Percentiles rank a stretch among this genome's conserved stretches.
Conservation (phyloP, 2,329 filamentous ascomycete genomes). For the Cylindrodendrum hubeiense region DNA sequence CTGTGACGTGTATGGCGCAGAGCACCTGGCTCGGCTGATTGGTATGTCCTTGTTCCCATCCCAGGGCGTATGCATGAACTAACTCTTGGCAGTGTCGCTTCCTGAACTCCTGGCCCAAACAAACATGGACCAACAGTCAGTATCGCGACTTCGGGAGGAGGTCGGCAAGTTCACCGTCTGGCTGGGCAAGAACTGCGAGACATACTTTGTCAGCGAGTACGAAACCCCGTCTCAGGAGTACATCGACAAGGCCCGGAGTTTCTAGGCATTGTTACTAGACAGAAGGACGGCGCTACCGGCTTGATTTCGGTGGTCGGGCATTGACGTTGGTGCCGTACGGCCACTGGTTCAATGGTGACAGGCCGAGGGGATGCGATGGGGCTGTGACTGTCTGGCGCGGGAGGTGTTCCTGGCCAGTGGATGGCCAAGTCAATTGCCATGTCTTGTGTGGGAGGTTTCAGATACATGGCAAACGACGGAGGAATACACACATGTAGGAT, state of each 20-base stretch:
- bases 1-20: conserved; percentile 89
- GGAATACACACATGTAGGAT: conserved; percentile 36
- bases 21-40: conserved; percentile 90
- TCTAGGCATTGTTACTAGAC: conserved; percentile 53
- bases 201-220: conserved; percentile 84
- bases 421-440: background rate
- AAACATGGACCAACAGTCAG: conserved; percentile 95
- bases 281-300: background rate
- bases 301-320: background rate
- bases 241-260: conserved; percentile 72
- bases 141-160: conserved; percentile 89
- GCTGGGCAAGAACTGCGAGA: conserved; percentile 81
- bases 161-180: conserved; percentile 87
- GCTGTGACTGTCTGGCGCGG: background rate
- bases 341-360: background rate
- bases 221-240: conserved; percentile 80
- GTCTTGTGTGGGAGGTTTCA: background rate
- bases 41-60: conserved; percentile 66
- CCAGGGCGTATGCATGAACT: background rate
- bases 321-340: background rate
- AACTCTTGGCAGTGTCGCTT: conserved; percentile 75
- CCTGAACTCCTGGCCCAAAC: conserved; percentile 96
- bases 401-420: background rate
- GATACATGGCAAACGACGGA: conserved; percentile 12
- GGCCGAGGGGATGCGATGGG: background rate